Evolutionary conservation across 148 eudicot genomes (phyloP), one percentile per base, ranked within the genome.

Genomic region (Chenopodium formosanum): DNA sequence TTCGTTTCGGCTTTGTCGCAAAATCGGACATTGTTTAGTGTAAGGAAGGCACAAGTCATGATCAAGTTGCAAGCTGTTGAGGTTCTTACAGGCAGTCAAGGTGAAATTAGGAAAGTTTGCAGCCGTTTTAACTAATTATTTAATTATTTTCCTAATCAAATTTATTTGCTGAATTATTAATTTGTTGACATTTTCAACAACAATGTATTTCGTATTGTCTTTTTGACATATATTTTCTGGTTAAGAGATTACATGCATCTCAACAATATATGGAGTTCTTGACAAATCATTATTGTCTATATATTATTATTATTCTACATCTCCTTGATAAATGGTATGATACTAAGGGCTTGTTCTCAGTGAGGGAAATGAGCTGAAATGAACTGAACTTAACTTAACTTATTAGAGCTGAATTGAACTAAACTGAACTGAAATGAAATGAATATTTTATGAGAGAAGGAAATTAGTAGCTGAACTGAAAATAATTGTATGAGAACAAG

Each of bases 61-160:
- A 44, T 79, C 25, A 79, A 82, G 76, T n/a, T 82, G 68, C 85
- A 82, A 78, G 85, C 78, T 44, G 65, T 82, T 48, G 64, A 82
- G n/a, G 82, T 79, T 22, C 82, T 83, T 9, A 83, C 82, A 2
- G 86, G 86, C 8, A 9, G 4, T 31, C 50, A 79, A 9, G 86
- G 86, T 16, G 37, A 83, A 1, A 79, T 83, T 16, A 83, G 86
- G 71, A 79, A 27, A 1, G 76, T 58, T 53, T 83, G 86, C 64
- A 22, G 74, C 65, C 78, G 22, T 4, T 9, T 73, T 40, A 83
- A 83, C 79, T 72, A 52, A 80, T 25, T 25, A 25, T 25, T 25
- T 71, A 29, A 37, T 68, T 40, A 40, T 31, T 78, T 14, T 46
- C 16, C 56, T 48, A 67, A 47, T 47, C 19, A 13, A 0, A 47